Conservation (phyloP, 2,329 filamentous ascomycete species). For the Clonostachys chloroleuca region DNA sequence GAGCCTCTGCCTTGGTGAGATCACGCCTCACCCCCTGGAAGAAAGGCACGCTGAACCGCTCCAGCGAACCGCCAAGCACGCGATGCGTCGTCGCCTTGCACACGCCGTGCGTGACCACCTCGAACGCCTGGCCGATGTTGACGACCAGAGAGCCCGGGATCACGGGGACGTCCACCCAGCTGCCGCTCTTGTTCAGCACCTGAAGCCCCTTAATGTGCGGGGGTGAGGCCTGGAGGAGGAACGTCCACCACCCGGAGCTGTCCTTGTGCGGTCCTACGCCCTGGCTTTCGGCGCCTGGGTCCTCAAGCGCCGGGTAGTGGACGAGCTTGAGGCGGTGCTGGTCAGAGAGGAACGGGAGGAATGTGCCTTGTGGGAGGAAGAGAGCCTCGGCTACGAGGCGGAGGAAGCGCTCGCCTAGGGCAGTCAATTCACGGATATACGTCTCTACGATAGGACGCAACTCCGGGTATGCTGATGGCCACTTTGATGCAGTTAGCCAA, state of each 20-base stretch:
- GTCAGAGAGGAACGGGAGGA: constrained; percentile 47
- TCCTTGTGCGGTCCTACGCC: constrained; percentile 61
- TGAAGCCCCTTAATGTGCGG: constrained; percentile 43
- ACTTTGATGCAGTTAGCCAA: constrained; percentile 18
- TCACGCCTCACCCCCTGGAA: constrained; percentile 43
- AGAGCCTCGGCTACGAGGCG: constrained; percentile 52
- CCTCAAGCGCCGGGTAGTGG: constrained; percentile 36
- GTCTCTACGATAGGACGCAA: constrained; percentile 30
- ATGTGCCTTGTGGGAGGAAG: constrained; percentile 36
- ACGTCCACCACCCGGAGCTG: constrained; percentile 61
- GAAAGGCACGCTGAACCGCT: constrained; percentile 37
- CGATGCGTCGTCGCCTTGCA: constrained; percentile 48
- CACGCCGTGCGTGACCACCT: constrained; percentile 48
- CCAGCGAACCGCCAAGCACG: constrained; percentile 23
- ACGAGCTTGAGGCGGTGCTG: constrained; percentile 58
- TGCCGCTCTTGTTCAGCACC: constrained; percentile 39
- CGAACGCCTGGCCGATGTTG: constrained; percentile 54
- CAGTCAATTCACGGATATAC: constrained; percentile 47
- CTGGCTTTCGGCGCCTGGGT: constrained; percentile 22
- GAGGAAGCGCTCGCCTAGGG: constrained; percentile 47
- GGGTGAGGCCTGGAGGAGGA: constrained; percentile 55
- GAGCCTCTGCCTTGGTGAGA: constrained; percentile 36
- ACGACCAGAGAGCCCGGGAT: constrained; percentile 48
- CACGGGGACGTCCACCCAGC: constrained; percentile 44
- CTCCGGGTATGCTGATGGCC: constrained; percentile 28